Percentiles rank a stretch among this genome's conserved stretches.
These are phyloP conservation scores for Linnemannia schmuckeri DNA, from an alignment of 192 early-diverging fungal species.

Conservation along the genomic window DNA sequence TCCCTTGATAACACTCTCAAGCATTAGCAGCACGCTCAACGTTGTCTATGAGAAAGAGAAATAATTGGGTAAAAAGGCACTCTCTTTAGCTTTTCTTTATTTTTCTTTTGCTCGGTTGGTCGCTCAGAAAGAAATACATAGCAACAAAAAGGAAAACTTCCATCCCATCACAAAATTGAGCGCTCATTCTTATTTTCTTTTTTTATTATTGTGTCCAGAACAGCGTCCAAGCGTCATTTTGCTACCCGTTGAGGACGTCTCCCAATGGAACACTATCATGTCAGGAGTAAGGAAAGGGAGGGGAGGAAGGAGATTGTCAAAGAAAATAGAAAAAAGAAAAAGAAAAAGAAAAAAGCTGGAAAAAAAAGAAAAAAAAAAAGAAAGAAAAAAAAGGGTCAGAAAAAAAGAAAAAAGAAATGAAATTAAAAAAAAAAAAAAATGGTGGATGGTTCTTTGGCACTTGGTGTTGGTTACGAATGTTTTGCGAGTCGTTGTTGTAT, in stretches of 20 bases:
- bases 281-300: background rate
- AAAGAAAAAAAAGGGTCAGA: background rate
- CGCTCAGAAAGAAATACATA: background rate
- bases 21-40: background rate
- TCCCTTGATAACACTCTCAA: background rate
- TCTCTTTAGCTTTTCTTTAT: background rate
- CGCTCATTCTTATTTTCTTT: background rate
- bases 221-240: background rate
- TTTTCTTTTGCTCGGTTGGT: background rate
- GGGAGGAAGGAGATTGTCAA: background rate
- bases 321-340: background rate
- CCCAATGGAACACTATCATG: background rate
- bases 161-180: background rate
- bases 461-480: background rate
- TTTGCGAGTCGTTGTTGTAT: background rate
- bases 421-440: background rate
- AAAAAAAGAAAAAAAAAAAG: conserved; percentile 1
- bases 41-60: background rate
- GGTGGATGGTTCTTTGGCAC: background rate
- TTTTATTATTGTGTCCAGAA: background rate
- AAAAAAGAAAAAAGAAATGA: background rate
- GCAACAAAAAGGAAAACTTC: background rate
- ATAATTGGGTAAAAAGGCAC: background rate
- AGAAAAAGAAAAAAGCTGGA: background rate
- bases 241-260: background rate